Percentiles rank a stretch among this genome's conserved stretches.
These are phyloP conservation scores for Penicillium sp. DNA, from an alignment of 2,329 filamentous ascomycete genomes.

Conservation along the genomic window DNA sequence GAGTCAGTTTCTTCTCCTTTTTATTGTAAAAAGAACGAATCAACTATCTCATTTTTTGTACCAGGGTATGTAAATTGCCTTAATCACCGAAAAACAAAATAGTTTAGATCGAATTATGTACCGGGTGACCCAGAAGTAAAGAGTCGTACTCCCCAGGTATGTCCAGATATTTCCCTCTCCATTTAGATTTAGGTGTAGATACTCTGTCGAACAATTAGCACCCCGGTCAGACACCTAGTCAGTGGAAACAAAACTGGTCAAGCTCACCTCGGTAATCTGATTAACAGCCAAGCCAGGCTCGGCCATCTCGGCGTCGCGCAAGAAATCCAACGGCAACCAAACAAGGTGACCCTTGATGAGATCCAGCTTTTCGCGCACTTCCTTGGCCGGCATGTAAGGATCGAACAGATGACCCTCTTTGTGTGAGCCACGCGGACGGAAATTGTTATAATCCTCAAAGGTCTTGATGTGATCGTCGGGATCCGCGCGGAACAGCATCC, in stretches of 20 bases:
- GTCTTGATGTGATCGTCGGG: slow-evolving; percentile 86
- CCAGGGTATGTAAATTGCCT: background rate
- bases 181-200: slow-evolving; percentile 33
- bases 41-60: background rate
- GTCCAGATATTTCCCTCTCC: background rate
- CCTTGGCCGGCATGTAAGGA: slow-evolving; percentile 67
- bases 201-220: slow-evolving; percentile 27
- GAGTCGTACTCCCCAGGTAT: background rate
- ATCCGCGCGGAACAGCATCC: slow-evolving; percentile 80
- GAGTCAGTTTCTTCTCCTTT: too few relatives aligned
- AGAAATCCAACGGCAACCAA: slow-evolving; percentile 90
- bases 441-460: slow-evolving; percentile 85
- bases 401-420: slow-evolving; percentile 88
- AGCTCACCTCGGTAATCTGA: slow-evolving; percentile 77
- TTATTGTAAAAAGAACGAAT: background rate
- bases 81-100: too few relatives aligned
- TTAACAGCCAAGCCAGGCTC: slow-evolving; percentile 87
- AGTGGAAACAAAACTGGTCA: background rate
- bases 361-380: slow-evolving; percentile 73
- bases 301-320: slow-evolving; percentile 82
- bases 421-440: slow-evolving; percentile 61
- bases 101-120: background rate
- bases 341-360: slow-evolving; percentile 85
- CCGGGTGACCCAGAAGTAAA: background rate
- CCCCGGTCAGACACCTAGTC: background rate